Evolutionary conservation across 495 filamentous ascomycete species (phyloP), one percentile per base, ranked within the genome.

Genomic region (Aspergillus wentii): DNA sequence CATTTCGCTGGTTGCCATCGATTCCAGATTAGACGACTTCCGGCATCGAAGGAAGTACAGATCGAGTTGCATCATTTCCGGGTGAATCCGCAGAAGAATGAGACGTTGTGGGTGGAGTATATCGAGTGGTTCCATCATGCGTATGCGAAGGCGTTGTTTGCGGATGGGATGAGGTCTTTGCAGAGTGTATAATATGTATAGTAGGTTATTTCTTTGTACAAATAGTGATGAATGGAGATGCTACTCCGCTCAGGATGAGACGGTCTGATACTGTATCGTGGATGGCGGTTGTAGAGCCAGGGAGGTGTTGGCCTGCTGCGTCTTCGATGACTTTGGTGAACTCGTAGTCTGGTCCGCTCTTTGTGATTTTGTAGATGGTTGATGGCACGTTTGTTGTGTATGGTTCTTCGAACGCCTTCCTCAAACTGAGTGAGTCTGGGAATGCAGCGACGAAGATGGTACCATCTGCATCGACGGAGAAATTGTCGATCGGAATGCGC

Each of bases 401-500:
- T 10, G 34, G 34, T 11, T 38, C 18, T n/a, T 44, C 4, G 6
- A 37, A 38, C 2, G 26, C 26, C 16, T 16, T 38, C 34, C 37
- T 2, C 9, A 38, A 26, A 16, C 21, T 6, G 9, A 26, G 2
- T 7, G 30, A 19, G 37, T 56, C 42, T 1, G 62, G 56, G 14
- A 66, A 38, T 0, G 41, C 54, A 31, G 57, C 61, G 13, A 36
- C 64, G 33, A 49, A 52, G 17, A 71, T 40, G 31, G 59, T 57
- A 0, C 66, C 66, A 17, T 66, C 49, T 3, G 41, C 37, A 38
- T 71, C 63, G 8, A 61, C 30, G 0, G 59, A 58, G 2, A 71
- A 30, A 30, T 71, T 71, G 38, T 71, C 64, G 9, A 66, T 16
- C 7, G 17, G 52, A 47, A 45, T 54, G 33, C 45, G 31, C 8